Base-by-base conservation (phyloP, 495 filamentous ascomycete species). In the Xylaria castorea region DNA sequence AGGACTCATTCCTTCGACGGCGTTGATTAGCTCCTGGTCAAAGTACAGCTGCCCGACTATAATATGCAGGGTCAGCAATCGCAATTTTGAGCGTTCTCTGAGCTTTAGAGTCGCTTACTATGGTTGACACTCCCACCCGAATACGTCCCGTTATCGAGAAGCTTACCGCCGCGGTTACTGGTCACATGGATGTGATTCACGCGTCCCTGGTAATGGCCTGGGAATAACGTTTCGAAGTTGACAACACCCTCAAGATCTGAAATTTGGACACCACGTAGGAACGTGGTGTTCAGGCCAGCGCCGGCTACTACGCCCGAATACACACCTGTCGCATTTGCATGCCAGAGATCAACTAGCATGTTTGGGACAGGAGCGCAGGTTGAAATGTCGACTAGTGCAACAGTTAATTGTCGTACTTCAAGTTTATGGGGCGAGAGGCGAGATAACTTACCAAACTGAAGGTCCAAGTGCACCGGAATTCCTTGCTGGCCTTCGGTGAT, bases 1-100 rank as follows among this genome's bases (percentile, higher is more conserved):
- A 1, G 87, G 87, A 60, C 76, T 82, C 16, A 80, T 85, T 2
- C 82, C 80, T 72, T 89, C 87, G 48, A 90, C 84, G 5, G 80
- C 81, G 36, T 76, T 79, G 66, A 85, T 79, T 14, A 88, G 83
- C 6, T 80, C 81, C 74, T 89, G 81, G 73, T 85, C 84, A 77
- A 85, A 90, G 81, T 87, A 90, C 6, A 90, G 74, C 78, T 89
- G 87, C 73, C 86, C 74, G 50, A 89, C 66, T 68, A 20, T 2
- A 50, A 57, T 3, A 68, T 12, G 1, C n/a, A 20, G 9, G 34
- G 50, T 68, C 50, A 68, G 50, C 5, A 25, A 68, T 68, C 50
- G 36, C 14, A 14, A 25, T 30, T 27, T 8, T 30, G 36, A 38
- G 44, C 11, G 9, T 38, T 36, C 9, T 53, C 1, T 53, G n/a